These are phyloP conservation scores for Tephrocybe sp. DNA, from an alignment of 768 basidiomycete species.

Conservation along the genomic window DNA sequence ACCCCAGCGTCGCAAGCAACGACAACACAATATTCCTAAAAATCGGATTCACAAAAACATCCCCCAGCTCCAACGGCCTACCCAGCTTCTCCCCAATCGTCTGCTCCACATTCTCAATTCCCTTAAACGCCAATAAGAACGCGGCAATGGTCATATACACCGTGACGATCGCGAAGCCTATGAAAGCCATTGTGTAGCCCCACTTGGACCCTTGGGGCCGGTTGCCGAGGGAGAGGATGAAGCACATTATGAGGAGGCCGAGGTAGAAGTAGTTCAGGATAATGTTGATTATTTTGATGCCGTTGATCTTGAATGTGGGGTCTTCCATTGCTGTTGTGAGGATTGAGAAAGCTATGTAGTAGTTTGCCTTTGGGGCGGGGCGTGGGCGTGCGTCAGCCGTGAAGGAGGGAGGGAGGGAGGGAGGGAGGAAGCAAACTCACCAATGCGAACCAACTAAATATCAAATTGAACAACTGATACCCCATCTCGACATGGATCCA, in stretches of 20 bases:
- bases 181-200: slow-evolving; percentile 80
- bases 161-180: slow-evolving; percentile 89
- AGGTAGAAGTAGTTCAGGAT: slow-evolving; percentile 86
- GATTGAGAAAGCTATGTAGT: slow-evolving; percentile 85
- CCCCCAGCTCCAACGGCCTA: slow-evolving; percentile 46
- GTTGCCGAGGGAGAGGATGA: slow-evolving; percentile 86
- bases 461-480: slow-evolving; percentile 85
- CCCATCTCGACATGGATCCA: slow-evolving; percentile 95
- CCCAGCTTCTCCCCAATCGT: slow-evolving; percentile 24
- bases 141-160: slow-evolving; percentile 93
- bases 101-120: slow-evolving; percentile 57
- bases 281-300: slow-evolving; percentile 71
- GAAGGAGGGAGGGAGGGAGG: not conserved
- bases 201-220: slow-evolving; percentile 88
- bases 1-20: slow-evolving; percentile 80
- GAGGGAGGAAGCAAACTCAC: slow-evolving; percentile 34
- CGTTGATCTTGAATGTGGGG: slow-evolving; percentile 48
- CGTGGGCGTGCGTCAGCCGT: not conserved
- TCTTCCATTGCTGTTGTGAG: slow-evolving; percentile 75
- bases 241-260: slow-evolving; percentile 83
- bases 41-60: slow-evolving; percentile 73
- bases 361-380: slow-evolving; percentile 69
- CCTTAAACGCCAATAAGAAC: slow-evolving; percentile 81
- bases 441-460: slow-evolving; percentile 91
- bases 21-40: slow-evolving; percentile 88